Evolutionary conservation across 73 alveolate species (phyloP), one percentile per base, ranked within the genome.

Genomic region (Stentor coeruleus): DNA sequence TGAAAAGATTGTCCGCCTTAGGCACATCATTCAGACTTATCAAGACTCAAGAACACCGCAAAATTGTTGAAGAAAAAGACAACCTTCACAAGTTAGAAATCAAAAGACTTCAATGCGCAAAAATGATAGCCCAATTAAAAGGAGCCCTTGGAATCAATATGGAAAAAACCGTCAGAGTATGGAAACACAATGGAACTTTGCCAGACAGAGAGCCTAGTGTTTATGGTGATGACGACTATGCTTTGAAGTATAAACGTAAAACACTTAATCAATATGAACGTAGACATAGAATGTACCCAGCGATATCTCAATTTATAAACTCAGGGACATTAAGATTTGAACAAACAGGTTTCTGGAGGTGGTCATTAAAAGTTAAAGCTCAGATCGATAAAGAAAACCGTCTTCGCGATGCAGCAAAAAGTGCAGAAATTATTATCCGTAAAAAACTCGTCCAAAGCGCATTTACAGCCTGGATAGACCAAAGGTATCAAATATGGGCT

Each of bases 121-220:
- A 40, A 1, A 20, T 66, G 37, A 40, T 66, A 11, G 79, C 79
- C 2, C 79, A 66, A 31, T 40, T 66, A 20, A 66, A 66, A 66
- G 79, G 79, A 20, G 79, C 79, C 33, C 37, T 66, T 20, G 79
- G 79, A 66, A 66, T 66, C 26, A 66, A 66, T 40, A 26, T 66
- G 39, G 79, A 66, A 66, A 66, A 40, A 2, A 66, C 79, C 0
- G 37, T 66, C 15, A 20, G 79, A 2, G 49, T 66, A 28, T 66
- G 79, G 79, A 20, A 66, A 14, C 26, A 40, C n/a, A 66, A 66
- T 33, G 39, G 40, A 28, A 11, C 14, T 26, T n/a, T n/a, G n/a
- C n/a, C n/a, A n/a, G 42, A 66, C 42, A 14, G 49, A 66, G 79
- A 28, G 49, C n/a, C 37, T 66, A 26, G 33, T 14, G 36, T 33